Percentiles rank a stretch among this genome's conserved stretches.
phyloP scores from a whole-genome alignment of 176 grass and related monocot genomes.

The Tillandsia leiboldiana region DNA sequence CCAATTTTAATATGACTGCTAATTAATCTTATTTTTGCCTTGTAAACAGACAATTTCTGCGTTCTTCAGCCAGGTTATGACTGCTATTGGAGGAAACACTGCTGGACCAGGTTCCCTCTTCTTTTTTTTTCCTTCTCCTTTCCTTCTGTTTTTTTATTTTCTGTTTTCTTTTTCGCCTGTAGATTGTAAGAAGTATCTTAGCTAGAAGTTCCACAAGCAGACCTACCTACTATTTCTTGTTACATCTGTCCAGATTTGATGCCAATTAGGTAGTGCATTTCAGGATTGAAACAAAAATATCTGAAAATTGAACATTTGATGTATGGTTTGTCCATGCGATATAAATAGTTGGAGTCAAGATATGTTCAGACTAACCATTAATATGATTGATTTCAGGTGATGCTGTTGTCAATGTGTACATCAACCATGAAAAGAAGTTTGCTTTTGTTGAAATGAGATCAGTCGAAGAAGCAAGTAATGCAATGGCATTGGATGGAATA shows the following conservation, averaged over 20 bases:
- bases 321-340: background rate
- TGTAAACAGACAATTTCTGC: slow-evolving; percentile 25
- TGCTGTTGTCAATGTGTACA: slow-evolving; percentile 30
- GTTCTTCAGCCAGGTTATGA: slow-evolving; percentile 24
- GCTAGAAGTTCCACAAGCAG: background rate
- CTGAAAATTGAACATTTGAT: background rate
- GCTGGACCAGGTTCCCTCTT: slow-evolving; percentile 19
- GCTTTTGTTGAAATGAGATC: slow-evolving; percentile 31
- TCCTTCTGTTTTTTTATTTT: background rate
- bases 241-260: background rate
- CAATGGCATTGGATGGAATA: slow-evolving; percentile 27
- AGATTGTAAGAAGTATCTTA: background rate
- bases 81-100: slow-evolving; percentile 25
- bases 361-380: no score
- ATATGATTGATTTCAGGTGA: slow-evolving; percentile 8
- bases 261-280: background rate
- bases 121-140: background rate
- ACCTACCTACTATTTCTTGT: background rate
- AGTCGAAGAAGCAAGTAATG: slow-evolving; percentile 32
- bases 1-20: background rate
- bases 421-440: slow-evolving; percentile 33
- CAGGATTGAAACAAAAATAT: background rate
- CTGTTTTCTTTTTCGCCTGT: background rate
- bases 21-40: background rate
- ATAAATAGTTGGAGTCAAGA: background rate